Base-by-base conservation (phyloP, 441 rosid species). In the Euphorbia celastroides region DNA sequence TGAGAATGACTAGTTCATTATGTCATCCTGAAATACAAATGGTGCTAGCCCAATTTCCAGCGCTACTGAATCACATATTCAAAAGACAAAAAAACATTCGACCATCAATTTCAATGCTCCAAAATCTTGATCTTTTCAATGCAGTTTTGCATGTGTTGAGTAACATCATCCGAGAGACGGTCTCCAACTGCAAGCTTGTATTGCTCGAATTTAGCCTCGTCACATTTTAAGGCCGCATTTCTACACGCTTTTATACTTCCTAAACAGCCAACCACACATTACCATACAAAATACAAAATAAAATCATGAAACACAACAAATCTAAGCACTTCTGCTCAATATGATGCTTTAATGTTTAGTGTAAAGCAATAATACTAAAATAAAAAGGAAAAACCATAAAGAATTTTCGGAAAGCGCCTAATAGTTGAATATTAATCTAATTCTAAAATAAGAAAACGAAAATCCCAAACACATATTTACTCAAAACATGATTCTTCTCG, bases 181-280 rank as follows among this genome's bases (percentile, higher is more conserved):
- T 75, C 73, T 12, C 88, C 79, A 34, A 38, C 77, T 5, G 60
- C 64, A 31, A 86, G 85, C 75, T 80, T 84, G 80, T 79, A 72
- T 28, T 84, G 92, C 64, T 86, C 85, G 66, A 87, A 90, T 66
- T 88, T 90, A 52, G 70, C 72, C 42, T 81, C 87, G 23, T 88
- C 97, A 58, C 89, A 90, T 81, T 87, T 86, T 80, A 87, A 69
- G 1, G 91, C 94, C 25, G 83, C 80, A 17, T 63, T 79, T 79
- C 60, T 87, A 73, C 94, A 87, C 27, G 93, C 90, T 77, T 68
- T 81, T 31, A 86, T 73, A 31, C 85, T 86, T 69, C 90, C 88
- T 85, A 60, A 64, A 19, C 13, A 27, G 32, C 14, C 56, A 52
- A 65, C 44, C 31, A n/a, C 11, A 34, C 23, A 57, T n/a, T 2